Evolutionary conservation across 805 yeast genomes (phyloP), one percentile per base, ranked within the genome.

Genomic region (Candida piceae): DNA sequence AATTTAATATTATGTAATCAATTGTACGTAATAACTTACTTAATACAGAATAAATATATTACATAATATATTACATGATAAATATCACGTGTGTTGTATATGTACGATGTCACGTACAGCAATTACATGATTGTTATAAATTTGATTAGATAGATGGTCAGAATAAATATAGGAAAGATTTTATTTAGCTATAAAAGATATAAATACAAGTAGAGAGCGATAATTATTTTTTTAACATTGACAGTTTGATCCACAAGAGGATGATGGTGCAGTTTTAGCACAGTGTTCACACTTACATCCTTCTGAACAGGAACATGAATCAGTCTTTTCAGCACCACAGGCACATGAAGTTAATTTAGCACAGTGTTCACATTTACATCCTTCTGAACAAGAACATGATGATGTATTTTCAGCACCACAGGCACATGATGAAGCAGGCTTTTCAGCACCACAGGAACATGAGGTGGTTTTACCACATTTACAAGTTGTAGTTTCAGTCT

Each of bases 321-420:
- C 23, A 7, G 7, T 21, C 33, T 35, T 28, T 18, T n/a, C n/a
- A n/a, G n/a, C 22, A 20, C 22, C 22, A 20, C 22, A 20, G 22
- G 6, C 22, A 20, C 22, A n/a, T n/a, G n/a, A n/a, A 9, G 7
- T 13, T 9, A 9, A 10, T n/a, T n/a, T n/a, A n/a, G n/a, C n/a
- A n/a, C n/a, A n/a, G n/a, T n/a, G n/a, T 27, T 31, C 40, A 24
- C 45, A 44, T 4, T 28, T 16, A 39, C 45, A 41, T 9, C n/a
- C 29, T 4, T 19, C n/a, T 5, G 28, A 38, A 30, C 44, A 40
- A 4, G 28, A 19, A 21, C 22, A 20, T 20, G 22, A 20, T 20
- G 22, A 20, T 20, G 22, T 6, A 9, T 18, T 15, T 12, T 23
- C 30, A 21, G 12, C 13, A 23, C 13, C 26, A 23, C 26, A 23